Evolutionary conservation across 2,329 filamentous ascomycete genomes (phyloP), one percentile per base, ranked within the genome.

Genomic region (Neonectria magnoliae): DNA sequence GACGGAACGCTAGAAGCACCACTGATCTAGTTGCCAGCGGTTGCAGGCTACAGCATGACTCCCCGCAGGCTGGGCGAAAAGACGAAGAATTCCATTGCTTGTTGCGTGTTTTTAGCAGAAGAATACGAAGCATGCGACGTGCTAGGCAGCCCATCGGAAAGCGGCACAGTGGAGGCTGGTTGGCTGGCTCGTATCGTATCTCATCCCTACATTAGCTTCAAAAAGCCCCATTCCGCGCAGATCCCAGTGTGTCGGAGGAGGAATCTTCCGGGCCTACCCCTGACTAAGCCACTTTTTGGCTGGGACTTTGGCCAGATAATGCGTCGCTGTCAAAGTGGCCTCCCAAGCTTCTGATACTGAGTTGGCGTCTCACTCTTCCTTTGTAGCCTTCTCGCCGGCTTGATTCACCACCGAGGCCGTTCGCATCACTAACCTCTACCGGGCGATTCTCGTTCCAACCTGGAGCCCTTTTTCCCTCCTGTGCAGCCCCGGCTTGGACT

Each of bases 231-330:
- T 50, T 20, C 9, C 27, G 47, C n/a, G 47, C 45, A 29, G 45
- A 48, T 48, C 25, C 44, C 42, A 31, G 38, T 42, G 31, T 50
- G 51, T 51, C 65, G 70, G 42, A 48, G 47, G 51, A 50, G 59
- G 33, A 58, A 68, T 71, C 31, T 68, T 66, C 58, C 63, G 68
- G 63, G 54, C 57, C 61, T 52, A 53, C 60, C 56, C 55, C 68
- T 74, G 70, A 75, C 70, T 74, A 71, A 74, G 71, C 72, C 59
- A 25, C 27, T 50, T 66, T 56, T 64, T 53, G 25, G 18, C 48
- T 70, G 65, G 60, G 60, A 62, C 68, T 64, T 64, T 71, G 68
- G 69, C 72, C 72, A 74, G 69, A 73, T 71, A 71, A 68, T 67
- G 58, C 60, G 54, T 54, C 54, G 65, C 64, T 62, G 48, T 57